Evolutionary conservation across 371 early-diverging fungal genomes (phyloP).

Genomic region (Actinomucor elegans): DNA sequence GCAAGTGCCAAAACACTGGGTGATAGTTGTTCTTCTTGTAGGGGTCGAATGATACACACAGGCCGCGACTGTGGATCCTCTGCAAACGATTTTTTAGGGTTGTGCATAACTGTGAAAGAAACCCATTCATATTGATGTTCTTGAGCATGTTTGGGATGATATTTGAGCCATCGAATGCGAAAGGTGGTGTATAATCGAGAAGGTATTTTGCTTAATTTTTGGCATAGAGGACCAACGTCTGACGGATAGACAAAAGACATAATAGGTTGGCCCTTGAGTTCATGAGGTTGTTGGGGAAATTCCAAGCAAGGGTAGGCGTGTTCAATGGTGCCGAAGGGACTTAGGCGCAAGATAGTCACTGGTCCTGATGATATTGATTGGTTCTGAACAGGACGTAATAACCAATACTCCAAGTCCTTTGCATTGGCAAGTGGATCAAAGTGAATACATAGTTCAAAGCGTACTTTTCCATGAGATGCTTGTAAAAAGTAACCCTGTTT

Average conservation of each 20-base stretch:
- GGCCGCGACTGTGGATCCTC: constrained; percentile 20
- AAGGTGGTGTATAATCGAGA: constrained; percentile 17
- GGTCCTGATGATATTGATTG: not conserved
- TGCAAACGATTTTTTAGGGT: constrained; percentile 8
- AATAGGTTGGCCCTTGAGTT: constrained; percentile 35
- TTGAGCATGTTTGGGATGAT: not conserved
- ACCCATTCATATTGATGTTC: constrained; percentile 21
- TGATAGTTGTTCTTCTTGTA: not conserved
- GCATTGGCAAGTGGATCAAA: constrained; percentile 28
- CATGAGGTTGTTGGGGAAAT: constrained; percentile 12
- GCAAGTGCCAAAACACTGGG: not conserved
- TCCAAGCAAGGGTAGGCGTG: constrained; percentile 24
- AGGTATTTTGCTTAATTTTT: constrained; percentile 16
- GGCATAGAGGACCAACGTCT: constrained; percentile 34
- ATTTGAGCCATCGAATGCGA: constrained; percentile 30
- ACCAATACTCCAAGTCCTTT: constrained; percentile 34
- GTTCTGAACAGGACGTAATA: constrained; percentile 19
- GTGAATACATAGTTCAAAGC: constrained; percentile 35
- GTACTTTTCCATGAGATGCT: constrained; percentile 14
- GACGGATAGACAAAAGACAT: constrained; percentile 43
- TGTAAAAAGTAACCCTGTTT: not conserved
- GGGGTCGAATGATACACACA: constrained; percentile 17
- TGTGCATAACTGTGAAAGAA: constrained; percentile 23
- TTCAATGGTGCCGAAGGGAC: constrained; percentile 37
- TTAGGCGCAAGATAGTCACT: constrained; percentile 26